Conservation (phyloP, 768 basidiomycete genomes). For the Pisolithus orientalis region DNA sequence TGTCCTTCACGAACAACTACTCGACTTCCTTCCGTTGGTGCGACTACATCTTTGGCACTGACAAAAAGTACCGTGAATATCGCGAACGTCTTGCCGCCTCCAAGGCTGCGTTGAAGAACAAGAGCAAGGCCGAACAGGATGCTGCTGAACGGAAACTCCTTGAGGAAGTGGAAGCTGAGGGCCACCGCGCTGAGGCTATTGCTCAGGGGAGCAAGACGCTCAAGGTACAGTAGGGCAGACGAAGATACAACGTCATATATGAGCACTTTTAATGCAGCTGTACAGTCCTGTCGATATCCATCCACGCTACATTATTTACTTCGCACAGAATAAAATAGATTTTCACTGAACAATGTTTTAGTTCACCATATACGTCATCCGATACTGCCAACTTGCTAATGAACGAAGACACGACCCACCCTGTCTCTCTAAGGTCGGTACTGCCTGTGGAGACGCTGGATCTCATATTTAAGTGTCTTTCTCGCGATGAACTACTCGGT, state of each 20-base stretch:
- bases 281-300: neutral
- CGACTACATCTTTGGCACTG: conserved; percentile 86
- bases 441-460: conserved; percentile 35
- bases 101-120: conserved; percentile 48
- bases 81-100: conserved; percentile 58
- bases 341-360: neutral
- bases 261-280: neutral
- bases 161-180: conserved; percentile 69
- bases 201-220: conserved; percentile 32
- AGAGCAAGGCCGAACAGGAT: conserved; percentile 45
- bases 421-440: neutral
- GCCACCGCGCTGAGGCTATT: conserved; percentile 59
- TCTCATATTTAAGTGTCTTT: conserved; percentile 21
- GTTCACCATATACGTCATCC: neutral
- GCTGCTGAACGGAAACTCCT: conserved; percentile 57
- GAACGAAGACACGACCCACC: neutral
- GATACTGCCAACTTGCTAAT: too few species aligned
- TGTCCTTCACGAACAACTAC: conserved; percentile 92
- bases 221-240: conserved; percentile 21
- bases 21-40: conserved; percentile 94
- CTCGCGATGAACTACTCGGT: conserved; percentile 20
- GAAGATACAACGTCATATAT: neutral
- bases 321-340: neutral
- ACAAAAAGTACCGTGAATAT: conserved; percentile 83
- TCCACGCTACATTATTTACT: neutral